Evolutionary conservation across 2,329 filamentous ascomycete species (phyloP).

Genomic region (Cytospora piceicola): DNA sequence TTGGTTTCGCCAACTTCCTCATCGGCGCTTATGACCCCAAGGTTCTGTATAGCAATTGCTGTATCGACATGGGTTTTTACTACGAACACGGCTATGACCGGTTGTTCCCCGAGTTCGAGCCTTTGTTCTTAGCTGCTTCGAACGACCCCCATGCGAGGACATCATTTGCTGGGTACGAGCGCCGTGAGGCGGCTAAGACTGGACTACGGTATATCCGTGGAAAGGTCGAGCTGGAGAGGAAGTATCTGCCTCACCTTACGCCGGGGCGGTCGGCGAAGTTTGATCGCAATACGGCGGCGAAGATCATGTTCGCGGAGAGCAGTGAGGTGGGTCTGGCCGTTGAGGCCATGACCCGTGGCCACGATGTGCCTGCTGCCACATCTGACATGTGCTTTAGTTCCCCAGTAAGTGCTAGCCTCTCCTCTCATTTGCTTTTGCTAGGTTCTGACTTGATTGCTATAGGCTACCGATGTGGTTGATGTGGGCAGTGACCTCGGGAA

Average conservation of each 20-base stretch:
- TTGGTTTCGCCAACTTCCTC: background rate
- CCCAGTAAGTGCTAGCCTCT: conserved; percentile 4
- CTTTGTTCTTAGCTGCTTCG: background rate
- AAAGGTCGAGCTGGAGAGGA: conserved; percentile 8
- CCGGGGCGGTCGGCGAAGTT: conserved; percentile 9
- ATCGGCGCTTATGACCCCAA: conserved; percentile 13
- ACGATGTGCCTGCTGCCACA: conserved; percentile 5
- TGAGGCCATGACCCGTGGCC: background rate
- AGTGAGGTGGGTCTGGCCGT: conserved; percentile 5
- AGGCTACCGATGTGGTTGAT: conserved; percentile 17
- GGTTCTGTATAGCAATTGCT: conserved; percentile 15
- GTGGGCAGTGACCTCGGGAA: conserved; percentile 15
- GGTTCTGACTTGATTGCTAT: background rate
- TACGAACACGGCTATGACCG: conserved; percentile 16
- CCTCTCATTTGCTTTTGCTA: background rate
- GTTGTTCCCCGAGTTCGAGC: conserved; percentile 8
- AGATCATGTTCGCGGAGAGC: conserved; percentile 15
- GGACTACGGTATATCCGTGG: conserved; percentile 13
- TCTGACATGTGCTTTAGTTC: conserved; percentile 9
- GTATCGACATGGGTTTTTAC: conserved; percentile 15
- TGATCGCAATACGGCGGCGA: conserved; percentile 11
- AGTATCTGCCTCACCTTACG: conserved; percentile 2
- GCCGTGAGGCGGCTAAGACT: background rate
- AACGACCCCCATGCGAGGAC: conserved; percentile 4
- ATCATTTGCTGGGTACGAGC: background rate